Conservation (phyloP, 1,284 basidiomycete genomes). For the Moniliophthora roreri region DNA sequence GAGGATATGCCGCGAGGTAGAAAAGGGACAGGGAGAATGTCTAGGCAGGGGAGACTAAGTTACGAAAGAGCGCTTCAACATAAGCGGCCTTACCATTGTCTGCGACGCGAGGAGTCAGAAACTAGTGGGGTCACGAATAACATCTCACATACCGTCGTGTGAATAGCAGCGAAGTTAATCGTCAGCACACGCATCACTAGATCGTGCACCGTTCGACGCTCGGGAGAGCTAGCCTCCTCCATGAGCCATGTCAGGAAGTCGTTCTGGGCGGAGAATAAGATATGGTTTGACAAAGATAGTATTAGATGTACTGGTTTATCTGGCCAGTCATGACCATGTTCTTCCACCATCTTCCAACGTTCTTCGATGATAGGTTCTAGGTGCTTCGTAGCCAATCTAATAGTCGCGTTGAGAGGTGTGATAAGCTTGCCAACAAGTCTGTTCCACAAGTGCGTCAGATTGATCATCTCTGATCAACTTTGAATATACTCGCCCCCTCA, state of each 20-base stretch:
- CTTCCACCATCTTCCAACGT: constrained; percentile 33
- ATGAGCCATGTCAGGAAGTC: constrained; percentile 30
- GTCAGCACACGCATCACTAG: background rate
- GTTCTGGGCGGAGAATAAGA: too few species aligned
- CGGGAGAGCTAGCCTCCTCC: constrained; percentile 21
- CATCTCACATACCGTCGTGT: constrained; percentile 3
- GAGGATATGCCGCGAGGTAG: constrained; percentile 33
- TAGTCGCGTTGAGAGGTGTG: constrained; percentile 22
- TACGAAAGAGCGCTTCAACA: too few species aligned
- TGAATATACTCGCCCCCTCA: constrained; percentile 37
- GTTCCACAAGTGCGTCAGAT: background rate
- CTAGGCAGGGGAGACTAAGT: too few species aligned
- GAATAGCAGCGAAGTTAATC: constrained; percentile 9
- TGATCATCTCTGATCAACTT: too few species aligned
- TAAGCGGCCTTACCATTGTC: too few species aligned
- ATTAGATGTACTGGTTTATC: constrained; percentile 22
- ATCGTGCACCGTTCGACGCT: constrained; percentile 15
- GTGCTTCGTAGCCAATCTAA: constrained; percentile 29
- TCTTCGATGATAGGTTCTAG: constrained; percentile 41
- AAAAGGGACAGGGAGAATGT: constrained; percentile 32
- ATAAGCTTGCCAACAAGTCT: constrained; percentile 27
- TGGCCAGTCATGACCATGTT: constrained; percentile 31
- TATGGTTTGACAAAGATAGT: background rate
- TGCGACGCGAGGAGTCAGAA: background rate
- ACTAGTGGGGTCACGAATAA: background rate